Evolutionary conservation across 345 rosid genomes (phyloP).

Genomic region (Carallia pectinifolia): DNA sequence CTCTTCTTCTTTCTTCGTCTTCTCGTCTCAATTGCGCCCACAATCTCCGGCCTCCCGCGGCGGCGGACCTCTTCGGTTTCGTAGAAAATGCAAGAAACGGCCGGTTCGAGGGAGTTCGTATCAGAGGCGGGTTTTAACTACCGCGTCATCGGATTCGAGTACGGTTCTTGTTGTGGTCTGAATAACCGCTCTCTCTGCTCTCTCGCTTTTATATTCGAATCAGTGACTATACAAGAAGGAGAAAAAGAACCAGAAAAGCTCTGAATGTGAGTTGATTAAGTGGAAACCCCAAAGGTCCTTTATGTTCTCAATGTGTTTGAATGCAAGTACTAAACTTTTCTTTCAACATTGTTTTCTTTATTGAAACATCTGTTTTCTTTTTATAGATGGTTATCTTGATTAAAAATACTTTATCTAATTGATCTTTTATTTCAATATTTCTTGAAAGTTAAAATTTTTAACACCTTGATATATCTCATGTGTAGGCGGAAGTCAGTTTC

Average conservation of each 20-base stretch:
- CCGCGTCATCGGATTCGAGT: slow-evolving; percentile 22
- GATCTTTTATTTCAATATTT: too few relatives aligned
- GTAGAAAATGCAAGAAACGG: slow-evolving; percentile 29
- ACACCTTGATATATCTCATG: too few relatives aligned
- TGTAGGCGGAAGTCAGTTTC: too few relatives aligned
- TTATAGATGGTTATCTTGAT: too few relatives aligned
- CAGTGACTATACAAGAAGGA: slow-evolving; percentile 4
- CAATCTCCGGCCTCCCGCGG: slow-evolving; percentile 50
- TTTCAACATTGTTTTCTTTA: not conserved
- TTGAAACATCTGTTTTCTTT: not conserved
- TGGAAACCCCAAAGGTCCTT: not conserved
- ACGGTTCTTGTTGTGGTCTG: slow-evolving; percentile 46
- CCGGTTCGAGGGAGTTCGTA: not conserved
- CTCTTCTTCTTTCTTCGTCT: not conserved
- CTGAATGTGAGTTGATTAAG: slow-evolving; percentile 31
- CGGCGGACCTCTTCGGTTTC: slow-evolving; percentile 23
- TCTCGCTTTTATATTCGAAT: slow-evolving; percentile 52
- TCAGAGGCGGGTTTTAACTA: too few relatives aligned
- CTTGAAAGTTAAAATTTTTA: too few relatives aligned
- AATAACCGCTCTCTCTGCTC: slow-evolving; percentile 52
- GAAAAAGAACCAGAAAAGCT: slow-evolving; percentile 24
- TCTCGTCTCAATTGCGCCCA: slow-evolving; percentile 48
- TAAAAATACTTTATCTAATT: too few relatives aligned
- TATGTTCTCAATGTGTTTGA: too few relatives aligned
- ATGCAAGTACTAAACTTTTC: not conserved